Base-by-base conservation (phyloP, 768 basidiomycete species). In the Gymnopilus junonius region DNA sequence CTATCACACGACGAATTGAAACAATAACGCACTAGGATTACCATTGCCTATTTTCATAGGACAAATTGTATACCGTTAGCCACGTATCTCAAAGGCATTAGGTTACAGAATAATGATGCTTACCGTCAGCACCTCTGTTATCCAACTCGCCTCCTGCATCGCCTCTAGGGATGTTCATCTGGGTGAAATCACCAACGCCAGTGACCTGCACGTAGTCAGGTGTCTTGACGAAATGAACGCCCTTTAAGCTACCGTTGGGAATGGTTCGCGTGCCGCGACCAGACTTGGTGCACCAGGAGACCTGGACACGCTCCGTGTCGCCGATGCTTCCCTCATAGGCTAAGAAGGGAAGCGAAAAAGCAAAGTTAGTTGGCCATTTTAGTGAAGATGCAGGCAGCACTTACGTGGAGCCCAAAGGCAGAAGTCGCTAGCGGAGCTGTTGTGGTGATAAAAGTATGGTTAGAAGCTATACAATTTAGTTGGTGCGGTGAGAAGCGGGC, bases 111-210 rank as follows among this genome's bases (percentile, higher is more conserved):
- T n/a, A 23, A 45, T 15, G 20, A 31, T 4, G 58, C 65, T 27
- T 67, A 73, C 79, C 80, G 67, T 91, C 90, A 62, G 90, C 86
- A 51, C 90, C 90, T 54, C 87, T 81, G 45, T 89, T 85, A 72
- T 93, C 90, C 42, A 92, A 80, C 72, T 95, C 93, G 57, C 93
- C 93, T 29, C 81, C 82, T 21, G 69, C 76, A 68, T 95, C 93
- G 4, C 74, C 77, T 0, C 69, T 54, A 1, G 71, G 70, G 39
- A 95, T 71, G 76, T 92, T 84, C 70, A 95, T 73, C 64, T 78
- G 84, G 23, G 90, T 91, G 65, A 93, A 81, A 71, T 94, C 85
- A 29, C 91, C 90, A 40, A 83, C 77, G 25, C 91, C 89, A 68
- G 79, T 82, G 68, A 78, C 78, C 71, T 89, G 87, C 17, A 89